These are phyloP conservation scores for Coemansia sp. DNA, from an alignment of 192 early-diverging fungal genomes.

Conservation along the genomic window DNA sequence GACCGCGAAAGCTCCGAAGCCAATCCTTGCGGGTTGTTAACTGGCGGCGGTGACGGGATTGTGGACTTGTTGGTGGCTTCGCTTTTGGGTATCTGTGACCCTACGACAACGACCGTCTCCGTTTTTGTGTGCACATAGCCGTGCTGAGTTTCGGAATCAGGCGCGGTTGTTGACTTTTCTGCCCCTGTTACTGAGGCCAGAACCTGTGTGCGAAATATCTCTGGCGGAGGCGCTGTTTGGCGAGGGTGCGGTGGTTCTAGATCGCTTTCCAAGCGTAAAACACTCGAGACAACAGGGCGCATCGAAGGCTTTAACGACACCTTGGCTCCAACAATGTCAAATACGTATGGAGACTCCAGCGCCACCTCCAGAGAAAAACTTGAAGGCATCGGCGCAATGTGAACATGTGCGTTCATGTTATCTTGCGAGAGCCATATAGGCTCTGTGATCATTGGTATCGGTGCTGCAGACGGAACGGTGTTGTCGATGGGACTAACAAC, in stretches of 20 bases:
- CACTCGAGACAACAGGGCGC: not conserved
- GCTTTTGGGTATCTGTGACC: not conserved
- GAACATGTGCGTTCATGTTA: not conserved
- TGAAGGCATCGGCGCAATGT: not conserved
- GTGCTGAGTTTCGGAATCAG: not conserved
- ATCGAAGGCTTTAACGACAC: constrained; percentile 1
- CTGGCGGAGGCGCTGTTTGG: constrained; percentile 3
- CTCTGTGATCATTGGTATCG: not conserved
- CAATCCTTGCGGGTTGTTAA: not conserved
- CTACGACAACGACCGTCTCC: constrained; percentile 2
- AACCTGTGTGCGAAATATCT: constrained; percentile 2
- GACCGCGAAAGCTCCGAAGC: not conserved
- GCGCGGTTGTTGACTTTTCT: not conserved
- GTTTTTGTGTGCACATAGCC: not conserved
- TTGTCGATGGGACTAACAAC: not conserved
- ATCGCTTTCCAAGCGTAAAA: not conserved
- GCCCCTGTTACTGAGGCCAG: not conserved
- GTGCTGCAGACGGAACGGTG: not conserved
- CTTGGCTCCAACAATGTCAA: constrained; percentile 20
- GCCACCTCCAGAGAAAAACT: constrained; percentile 4
- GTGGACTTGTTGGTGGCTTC: not conserved
- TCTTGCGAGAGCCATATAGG: not conserved
- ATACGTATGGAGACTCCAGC: constrained; percentile 7
- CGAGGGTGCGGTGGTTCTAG: not conserved
- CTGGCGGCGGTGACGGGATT: not conserved